phyloP scores from a whole-genome alignment of 2,329 filamentous ascomycete species.

The Colletotrichum chlorophyti region DNA sequence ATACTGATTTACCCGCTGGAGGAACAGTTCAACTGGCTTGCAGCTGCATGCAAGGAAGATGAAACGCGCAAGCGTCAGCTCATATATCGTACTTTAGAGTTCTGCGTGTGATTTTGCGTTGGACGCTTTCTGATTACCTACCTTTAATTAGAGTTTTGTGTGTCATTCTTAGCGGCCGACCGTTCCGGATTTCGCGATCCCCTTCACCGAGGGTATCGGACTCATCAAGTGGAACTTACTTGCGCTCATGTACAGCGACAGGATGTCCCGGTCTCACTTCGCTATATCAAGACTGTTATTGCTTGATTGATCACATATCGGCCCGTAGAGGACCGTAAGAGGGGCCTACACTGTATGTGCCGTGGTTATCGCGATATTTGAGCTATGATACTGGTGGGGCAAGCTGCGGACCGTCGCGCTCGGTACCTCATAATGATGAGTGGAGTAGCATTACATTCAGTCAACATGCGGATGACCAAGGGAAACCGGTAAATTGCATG shows the following conservation, averaged over 20 bases:
- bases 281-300: background rate
- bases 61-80: background rate
- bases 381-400: no score
- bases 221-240: background rate
- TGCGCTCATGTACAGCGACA: background rate
- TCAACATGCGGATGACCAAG: no score
- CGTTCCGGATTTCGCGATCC: slow-evolving; percentile 3
- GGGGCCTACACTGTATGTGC: no score
- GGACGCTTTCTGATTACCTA: slow-evolving; percentile 6
- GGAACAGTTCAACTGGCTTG: no score
- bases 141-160: no score
- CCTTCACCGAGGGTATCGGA: background rate
- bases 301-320: background rate
- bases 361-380: no score
- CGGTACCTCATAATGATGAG: no score
- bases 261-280: background rate
- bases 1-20: no score
- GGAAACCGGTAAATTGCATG: no score
- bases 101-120: slow-evolving; percentile 12
- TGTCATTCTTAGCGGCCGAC: slow-evolving; percentile 13
- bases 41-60: accelerated
- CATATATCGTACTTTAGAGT: slow-evolving; percentile 4
- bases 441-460: no score
- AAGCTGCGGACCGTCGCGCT: no score
- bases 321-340: no score